A percentile compares a stretch with the other conserved stretches of the same genome.
Evolutionary conservation across 1,284 basidiomycete species (phyloP).

Genomic region (Phaffia rhodozyma): DNA sequence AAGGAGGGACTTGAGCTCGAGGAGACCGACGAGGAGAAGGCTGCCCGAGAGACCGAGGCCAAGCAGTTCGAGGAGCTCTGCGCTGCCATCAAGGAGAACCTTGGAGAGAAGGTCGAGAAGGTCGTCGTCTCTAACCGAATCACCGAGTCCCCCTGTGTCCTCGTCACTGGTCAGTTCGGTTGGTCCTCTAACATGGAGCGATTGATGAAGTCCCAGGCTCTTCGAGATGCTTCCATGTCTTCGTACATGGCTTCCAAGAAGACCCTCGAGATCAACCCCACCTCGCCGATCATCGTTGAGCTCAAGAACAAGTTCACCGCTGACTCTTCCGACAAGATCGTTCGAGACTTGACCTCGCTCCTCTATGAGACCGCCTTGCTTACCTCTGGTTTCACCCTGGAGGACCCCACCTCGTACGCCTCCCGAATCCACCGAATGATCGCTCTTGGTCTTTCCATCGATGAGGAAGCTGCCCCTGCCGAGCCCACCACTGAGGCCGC

Average conservation of each 20-base stretch:
- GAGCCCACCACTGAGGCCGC: slow-evolving; percentile 25
- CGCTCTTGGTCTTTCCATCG: slow-evolving; percentile 48
- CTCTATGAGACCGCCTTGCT: slow-evolving; percentile 91
- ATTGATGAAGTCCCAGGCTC: slow-evolving; percentile 99
- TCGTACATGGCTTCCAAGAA: slow-evolving; percentile 99
- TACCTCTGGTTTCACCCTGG: slow-evolving; percentile 88
- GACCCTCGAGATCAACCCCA: slow-evolving; percentile 95
- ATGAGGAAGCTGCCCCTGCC: slow-evolving; percentile 29
- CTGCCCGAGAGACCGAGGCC: slow-evolving; percentile 72
- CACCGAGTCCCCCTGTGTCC: slow-evolving; percentile 86
- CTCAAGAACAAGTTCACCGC: slow-evolving; percentile 86
- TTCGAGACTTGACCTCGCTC: slow-evolving; percentile 87
- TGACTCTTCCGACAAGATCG: slow-evolving; percentile 98
- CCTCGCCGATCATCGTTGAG: slow-evolving; percentile 91
- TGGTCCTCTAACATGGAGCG: slow-evolving; percentile 99
- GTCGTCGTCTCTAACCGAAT: slow-evolving; percentile 97
- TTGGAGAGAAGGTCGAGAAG: slow-evolving; percentile 99
- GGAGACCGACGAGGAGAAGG: slow-evolving; percentile 98
- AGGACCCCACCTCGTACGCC: slow-evolving; percentile 89
- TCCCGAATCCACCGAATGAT: slow-evolving; percentile 98
- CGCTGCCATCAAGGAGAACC: slow-evolving; percentile 92
- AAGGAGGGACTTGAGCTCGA: slow-evolving; percentile 99
- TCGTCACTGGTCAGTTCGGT: slow-evolving; percentile 97
- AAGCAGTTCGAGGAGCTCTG: slow-evolving; percentile 79
- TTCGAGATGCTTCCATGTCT: slow-evolving; percentile 97